Base-by-base conservation (phyloP, 1,284 basidiomycete genomes). In the Ceratobasidium sp. region DNA sequence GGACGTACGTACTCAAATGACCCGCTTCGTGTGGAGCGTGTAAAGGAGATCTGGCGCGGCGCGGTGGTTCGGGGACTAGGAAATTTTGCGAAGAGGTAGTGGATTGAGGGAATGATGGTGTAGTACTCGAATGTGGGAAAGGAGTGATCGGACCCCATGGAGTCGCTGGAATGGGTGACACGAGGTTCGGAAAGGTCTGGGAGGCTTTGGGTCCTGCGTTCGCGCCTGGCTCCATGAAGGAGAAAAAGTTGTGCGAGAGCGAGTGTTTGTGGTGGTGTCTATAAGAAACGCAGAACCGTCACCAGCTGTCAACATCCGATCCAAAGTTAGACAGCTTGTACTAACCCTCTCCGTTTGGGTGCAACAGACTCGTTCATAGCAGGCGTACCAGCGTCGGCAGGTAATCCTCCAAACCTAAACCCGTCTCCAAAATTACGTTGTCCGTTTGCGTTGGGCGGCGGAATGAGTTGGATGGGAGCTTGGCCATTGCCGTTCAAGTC, bases 231-330 rank as follows among this genome's bases (percentile, higher is more conserved):
- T 94, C 92, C 77, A 94, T 89, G 81, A 94, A 95, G 0, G 92
- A 92, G 85, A 97, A 97, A 84, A 97, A 96, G 82, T 94, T 96
- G 84, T 97, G 96, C 0, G 95, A 97, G 31, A 97, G 84, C 0
- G 95, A 98, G 83, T 97, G 96, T 82, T 95, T 94, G 82, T 98
- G 96, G 83, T 96, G 95, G 81, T 96, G 95, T 33, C 71, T 74
- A 47, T 23, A n/a, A 15, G 0, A 94, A 94, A 73, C 92, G 86
- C 47, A 92, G 87, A 23, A 88, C 86, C 28, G 87, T 82, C 20
- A 84, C 82, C 49, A 85, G 7, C 81, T 3, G 83, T 81, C 6
- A 83, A 76, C 0, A 83, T 79, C 8, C 76, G 73, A 51, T n/a
- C 51, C 37, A 61, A 20, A 37, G 28, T 39, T 61, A 61, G 58